A percentile compares a stretch with the other conserved stretches of the same genome.
These are phyloP conservation scores for Tephrocybe sp. DNA, from an alignment of 768 basidiomycete genomes.

Conservation along the genomic window DNA sequence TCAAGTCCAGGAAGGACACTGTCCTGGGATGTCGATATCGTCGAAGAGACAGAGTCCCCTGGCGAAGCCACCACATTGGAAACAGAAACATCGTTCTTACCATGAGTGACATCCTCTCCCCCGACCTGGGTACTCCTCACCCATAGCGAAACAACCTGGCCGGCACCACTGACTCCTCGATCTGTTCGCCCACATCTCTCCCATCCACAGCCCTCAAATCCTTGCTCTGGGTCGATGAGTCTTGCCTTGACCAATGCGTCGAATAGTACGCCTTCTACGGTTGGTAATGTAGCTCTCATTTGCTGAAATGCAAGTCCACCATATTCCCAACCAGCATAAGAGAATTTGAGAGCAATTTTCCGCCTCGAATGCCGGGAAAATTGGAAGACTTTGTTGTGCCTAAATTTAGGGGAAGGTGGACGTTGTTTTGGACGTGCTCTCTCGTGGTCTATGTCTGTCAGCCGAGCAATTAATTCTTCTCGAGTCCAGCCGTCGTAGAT, in stretches of 20 bases:
- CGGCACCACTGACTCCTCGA: slow-evolving; percentile 90
- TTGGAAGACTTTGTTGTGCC: slow-evolving; percentile 42
- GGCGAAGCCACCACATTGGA: background rate
- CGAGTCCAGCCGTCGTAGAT: slow-evolving; percentile 42
- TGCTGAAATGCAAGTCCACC: slow-evolving; percentile 86
- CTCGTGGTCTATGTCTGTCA: slow-evolving; percentile 53
- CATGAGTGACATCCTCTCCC: slow-evolving; percentile 3
- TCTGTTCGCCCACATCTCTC: slow-evolving; percentile 93
- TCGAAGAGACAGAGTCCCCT: background rate
- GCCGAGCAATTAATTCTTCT: slow-evolving; percentile 68
- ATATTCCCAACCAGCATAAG: slow-evolving; percentile 91
- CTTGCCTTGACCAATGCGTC: slow-evolving; percentile 75
- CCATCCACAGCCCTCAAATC: slow-evolving; percentile 87
- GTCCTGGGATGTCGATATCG: background rate
- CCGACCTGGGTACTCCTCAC: slow-evolving; percentile 64
- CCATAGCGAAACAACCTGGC: slow-evolving; percentile 92
- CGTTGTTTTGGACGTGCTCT: slow-evolving; percentile 26
- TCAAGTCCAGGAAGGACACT: slow-evolving; percentile 19
- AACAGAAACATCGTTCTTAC: background rate
- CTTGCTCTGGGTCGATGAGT: slow-evolving; percentile 71
- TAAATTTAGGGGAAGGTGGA: slow-evolving; percentile 22
- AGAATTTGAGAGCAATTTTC: slow-evolving; percentile 93
- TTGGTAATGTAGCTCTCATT: slow-evolving; percentile 71
- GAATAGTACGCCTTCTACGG: slow-evolving; percentile 88
- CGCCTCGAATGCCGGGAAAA: slow-evolving; percentile 71